Evolutionary conservation across 2,329 filamentous ascomycete genomes (phyloP).

Genomic region (Colletotrichum plurivorum): DNA sequence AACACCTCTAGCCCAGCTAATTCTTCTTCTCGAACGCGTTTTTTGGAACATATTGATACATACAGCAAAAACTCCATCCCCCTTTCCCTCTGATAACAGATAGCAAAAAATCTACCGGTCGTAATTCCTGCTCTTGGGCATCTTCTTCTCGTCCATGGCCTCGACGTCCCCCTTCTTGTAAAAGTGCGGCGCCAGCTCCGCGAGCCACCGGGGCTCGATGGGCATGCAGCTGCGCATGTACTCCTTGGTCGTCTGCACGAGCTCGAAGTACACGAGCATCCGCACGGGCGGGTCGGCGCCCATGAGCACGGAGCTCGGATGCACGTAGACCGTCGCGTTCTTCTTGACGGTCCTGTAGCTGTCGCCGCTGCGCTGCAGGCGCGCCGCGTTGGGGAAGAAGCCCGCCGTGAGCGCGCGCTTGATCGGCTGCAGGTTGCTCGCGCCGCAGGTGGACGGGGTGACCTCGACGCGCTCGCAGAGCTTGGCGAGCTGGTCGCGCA

Average conservation of each 20-base stretch:
- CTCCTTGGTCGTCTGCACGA: constrained; percentile 88
- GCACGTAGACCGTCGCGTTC: constrained; percentile 89
- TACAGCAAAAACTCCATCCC: too few species aligned
- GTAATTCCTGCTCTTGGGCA: constrained; percentile 54
- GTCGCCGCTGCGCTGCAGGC: constrained; percentile 86
- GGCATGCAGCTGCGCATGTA: constrained; percentile 93
- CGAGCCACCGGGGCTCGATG: constrained; percentile 86
- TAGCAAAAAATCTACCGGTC: constrained; percentile 2
- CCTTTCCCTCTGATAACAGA: not conserved
- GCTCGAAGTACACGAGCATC: constrained; percentile 89
- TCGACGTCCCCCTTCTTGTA: constrained; percentile 94
- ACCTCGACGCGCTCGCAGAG: constrained; percentile 96
- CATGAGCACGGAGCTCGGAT: constrained; percentile 87
- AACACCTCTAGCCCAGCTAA: too few species aligned
- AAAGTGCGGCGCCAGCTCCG: constrained; percentile 93
- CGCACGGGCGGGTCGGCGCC: constrained; percentile 81
- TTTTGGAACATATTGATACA: too few species aligned
- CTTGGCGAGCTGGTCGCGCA: constrained; percentile 91
- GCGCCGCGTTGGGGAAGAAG: constrained; percentile 94
- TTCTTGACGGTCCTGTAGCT: constrained; percentile 94
- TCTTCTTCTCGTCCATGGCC: constrained; percentile 81
- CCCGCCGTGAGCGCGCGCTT: constrained; percentile 90
- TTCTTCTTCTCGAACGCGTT: too few species aligned
- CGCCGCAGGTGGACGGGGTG: constrained; percentile 76
- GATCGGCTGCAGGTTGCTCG: constrained; percentile 81